Conservation (phyloP, 148 eudicot species). For the Dianthus caryophyllus region DNA sequence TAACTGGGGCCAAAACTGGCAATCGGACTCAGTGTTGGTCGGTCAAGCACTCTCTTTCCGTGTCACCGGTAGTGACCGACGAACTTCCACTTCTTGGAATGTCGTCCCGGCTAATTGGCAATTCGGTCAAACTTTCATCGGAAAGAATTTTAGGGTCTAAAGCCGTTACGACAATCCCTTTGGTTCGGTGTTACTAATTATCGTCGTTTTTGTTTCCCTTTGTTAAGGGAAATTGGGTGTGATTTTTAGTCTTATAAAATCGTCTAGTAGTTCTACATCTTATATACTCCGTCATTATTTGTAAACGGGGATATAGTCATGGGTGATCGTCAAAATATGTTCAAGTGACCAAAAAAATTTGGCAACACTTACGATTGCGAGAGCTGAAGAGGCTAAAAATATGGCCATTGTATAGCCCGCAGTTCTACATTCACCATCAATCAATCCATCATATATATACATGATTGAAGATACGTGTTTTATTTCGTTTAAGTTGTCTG, state of each 20-base stretch:
- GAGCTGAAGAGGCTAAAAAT: background rate
- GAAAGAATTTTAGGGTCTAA: conserved; percentile 75
- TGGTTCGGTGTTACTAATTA: too few relatives aligned
- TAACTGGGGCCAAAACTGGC: conserved; percentile 94
- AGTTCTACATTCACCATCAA: too few relatives aligned
- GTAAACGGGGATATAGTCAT: background rate
- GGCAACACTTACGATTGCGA: background rate
- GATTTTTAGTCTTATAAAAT: background rate
- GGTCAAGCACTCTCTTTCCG: conserved; percentile 80
- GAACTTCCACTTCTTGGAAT: conserved; percentile 62
- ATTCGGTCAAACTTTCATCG: conserved; percentile 74
- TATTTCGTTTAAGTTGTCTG: too few relatives aligned
- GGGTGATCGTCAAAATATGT: too few relatives aligned
- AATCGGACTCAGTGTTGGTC: conserved; percentile 51
- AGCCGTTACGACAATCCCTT: too few relatives aligned
- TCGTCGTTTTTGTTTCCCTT: conserved; percentile 3
- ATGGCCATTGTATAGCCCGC: too few relatives aligned
- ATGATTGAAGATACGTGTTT: too few relatives aligned
- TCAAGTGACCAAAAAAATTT: background rate
- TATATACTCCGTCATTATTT: background rate
- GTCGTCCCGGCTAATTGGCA: conserved; percentile 66
- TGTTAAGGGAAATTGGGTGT: background rate
- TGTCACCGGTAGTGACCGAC: conserved; percentile 56
- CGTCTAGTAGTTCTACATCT: too few relatives aligned
- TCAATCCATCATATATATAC: too few relatives aligned